phyloP scores from a whole-genome alignment of 805 yeast genomes.

The Metschnikowia arizonensis region DNA sequence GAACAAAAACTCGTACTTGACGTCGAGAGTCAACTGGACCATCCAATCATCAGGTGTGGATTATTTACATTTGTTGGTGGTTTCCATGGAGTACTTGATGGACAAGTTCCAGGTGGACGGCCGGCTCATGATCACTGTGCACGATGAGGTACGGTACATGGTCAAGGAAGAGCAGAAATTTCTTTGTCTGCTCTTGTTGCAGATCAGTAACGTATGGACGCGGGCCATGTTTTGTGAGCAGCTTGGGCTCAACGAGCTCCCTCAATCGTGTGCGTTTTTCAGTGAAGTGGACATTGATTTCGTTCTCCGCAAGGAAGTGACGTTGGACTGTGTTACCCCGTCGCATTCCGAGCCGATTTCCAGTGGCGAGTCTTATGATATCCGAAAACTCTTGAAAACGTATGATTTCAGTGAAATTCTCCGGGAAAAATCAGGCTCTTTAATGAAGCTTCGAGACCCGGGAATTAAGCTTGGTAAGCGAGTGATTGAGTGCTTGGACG shows the following conservation, averaged over 20 bases:
- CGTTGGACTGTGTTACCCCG: slow-evolving; percentile 86
- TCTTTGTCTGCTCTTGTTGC: slow-evolving; percentile 76
- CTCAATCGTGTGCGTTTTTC: slow-evolving; percentile 94
- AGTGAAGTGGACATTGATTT: slow-evolving; percentile 89
- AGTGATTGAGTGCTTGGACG: slow-evolving; percentile 16
- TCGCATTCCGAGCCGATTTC: slow-evolving; percentile 63
- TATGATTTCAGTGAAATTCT: slow-evolving; percentile 12
- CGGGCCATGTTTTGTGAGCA: slow-evolving; percentile 93
- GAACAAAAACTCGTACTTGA: slow-evolving; percentile 61
- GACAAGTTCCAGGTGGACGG: slow-evolving; percentile 65
- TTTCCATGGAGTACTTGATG: slow-evolving; percentile 81
- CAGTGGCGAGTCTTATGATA: slow-evolving; percentile 75
- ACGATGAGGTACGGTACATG: slow-evolving; percentile 87
- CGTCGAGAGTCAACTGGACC: slow-evolving; percentile 95
- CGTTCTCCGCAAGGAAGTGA: slow-evolving; percentile 89
- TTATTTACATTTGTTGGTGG: slow-evolving; percentile 77
- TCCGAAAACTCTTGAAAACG: slow-evolving; percentile 47
- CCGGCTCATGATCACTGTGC: slow-evolving; percentile 81
- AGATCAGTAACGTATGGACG: slow-evolving; percentile 91
- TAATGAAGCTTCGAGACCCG: slow-evolving; percentile 11
- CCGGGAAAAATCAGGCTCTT: slow-evolving; percentile 8
- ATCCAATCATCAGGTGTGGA: slow-evolving; percentile 98
- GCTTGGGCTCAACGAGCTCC: slow-evolving; percentile 81
- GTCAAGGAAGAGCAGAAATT: slow-evolving; percentile 71
- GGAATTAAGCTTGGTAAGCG: slow-evolving; percentile 15